Conservation (phyloP, 345 rosid species). For the Psidium guajava region DNA sequence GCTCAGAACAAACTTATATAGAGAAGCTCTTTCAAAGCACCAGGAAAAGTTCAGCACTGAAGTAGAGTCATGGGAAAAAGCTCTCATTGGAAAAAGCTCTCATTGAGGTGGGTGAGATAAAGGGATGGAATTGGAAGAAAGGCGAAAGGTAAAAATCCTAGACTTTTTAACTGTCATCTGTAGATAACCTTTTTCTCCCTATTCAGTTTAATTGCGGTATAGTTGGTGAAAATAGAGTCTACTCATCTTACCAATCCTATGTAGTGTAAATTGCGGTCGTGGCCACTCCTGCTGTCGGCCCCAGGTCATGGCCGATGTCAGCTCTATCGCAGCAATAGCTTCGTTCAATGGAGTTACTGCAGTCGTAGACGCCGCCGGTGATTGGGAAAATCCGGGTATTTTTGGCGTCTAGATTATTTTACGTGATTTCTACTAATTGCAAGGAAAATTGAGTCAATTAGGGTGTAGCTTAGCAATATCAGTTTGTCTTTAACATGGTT, state of each 20-base stretch:
- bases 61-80: not conserved
- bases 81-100: not conserved
- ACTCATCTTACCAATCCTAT: not conserved
- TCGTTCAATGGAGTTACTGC: no score
- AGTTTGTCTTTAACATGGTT: not conserved
- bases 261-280: no score
- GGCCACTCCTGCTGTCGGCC: no score
- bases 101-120: not conserved
- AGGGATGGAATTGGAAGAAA: not conserved
- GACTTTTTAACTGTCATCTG: rapidly evolving
- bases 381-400: not conserved
- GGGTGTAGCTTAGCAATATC: not conserved
- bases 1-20: not conserved
- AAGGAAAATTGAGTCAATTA: not conserved
- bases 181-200: not conserved
- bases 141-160: not conserved
- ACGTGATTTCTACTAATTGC: not conserved
- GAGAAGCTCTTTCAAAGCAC: rapidly evolving
- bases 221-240: rapidly evolving
- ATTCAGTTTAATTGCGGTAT: not conserved
- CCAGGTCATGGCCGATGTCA: no score
- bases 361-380: no score
- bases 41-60: rapidly evolving
- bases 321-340: no score
- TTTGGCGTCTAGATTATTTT: no score